Percentiles rank a stretch among this genome's conserved stretches.
Conservation (phyloP, 2,329 filamentous ascomycete genomes). For the Paramyrothecium roridum region DNA sequence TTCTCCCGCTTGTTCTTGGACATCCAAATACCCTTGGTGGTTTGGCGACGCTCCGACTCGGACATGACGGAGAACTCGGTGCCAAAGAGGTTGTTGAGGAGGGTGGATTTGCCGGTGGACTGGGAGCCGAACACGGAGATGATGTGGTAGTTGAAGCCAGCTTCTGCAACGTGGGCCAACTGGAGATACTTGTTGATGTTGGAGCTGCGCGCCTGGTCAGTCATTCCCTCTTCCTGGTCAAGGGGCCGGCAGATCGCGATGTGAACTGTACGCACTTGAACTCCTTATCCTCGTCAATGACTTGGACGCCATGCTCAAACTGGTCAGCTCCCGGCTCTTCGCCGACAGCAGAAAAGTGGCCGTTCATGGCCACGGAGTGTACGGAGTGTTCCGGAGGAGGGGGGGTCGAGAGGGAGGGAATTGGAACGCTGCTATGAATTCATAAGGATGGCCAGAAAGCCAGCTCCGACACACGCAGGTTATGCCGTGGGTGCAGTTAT, state of each 20-base stretch:
- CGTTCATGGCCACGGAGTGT: conserved; percentile 58
- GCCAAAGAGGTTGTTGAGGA: conserved; percentile 93
- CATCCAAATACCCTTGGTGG: conserved; percentile 99
- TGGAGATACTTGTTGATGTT: conserved; percentile 80
- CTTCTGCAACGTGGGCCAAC: conserved; percentile 73
- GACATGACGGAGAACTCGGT: conserved; percentile 98
- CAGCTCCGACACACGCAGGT: no score
- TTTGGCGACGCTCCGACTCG: conserved; percentile 89
- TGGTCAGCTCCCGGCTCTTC: conserved; percentile 59
- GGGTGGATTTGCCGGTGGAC: conserved; percentile 95
- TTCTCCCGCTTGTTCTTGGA: conserved; percentile 82
- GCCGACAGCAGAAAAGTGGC: conserved; percentile 75
- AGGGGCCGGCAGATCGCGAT: neutral
- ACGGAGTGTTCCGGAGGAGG: neutral
- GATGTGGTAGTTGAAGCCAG: conserved; percentile 98
- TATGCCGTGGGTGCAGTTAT: no score
- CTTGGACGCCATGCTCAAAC: conserved; percentile 93
- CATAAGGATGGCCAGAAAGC: neutral
- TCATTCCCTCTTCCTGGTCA: neutral
- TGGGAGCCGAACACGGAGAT: conserved; percentile 99
- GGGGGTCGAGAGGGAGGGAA: neutral
- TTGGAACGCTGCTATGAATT: neutral
- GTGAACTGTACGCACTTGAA: conserved; percentile 72
- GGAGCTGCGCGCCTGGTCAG: conserved; percentile 46
- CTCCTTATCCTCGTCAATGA: conserved; percentile 86